Conservation (phyloP, 371 early-diverging fungal species). For the Mucor plumbeus region DNA sequence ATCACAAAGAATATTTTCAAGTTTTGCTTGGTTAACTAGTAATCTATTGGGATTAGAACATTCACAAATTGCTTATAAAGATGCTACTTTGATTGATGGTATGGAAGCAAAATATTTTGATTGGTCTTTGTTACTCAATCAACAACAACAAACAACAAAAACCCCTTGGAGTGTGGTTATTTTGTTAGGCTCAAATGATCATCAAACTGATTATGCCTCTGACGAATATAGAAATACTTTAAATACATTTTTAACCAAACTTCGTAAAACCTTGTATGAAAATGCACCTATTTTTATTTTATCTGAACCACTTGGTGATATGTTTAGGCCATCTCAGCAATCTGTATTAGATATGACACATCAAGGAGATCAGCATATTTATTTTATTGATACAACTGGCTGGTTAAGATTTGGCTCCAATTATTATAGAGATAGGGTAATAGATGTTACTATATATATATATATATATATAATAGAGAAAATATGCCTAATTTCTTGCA, state of each 20-base stretch:
- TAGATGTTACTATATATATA: not conserved
- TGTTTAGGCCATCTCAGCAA: constrained; percentile 44
- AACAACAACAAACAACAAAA: constrained; percentile 12
- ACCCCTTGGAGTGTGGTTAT: constrained; percentile 28
- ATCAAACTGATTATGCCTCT: constrained; percentile 16
- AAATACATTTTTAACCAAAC: constrained; percentile 8
- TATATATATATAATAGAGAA: not conserved
- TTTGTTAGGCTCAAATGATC: constrained; percentile 32
- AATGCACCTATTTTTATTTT: constrained; percentile 42
- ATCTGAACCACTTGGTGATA: constrained; percentile 48
- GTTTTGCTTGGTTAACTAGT: constrained; percentile 47
- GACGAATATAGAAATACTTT: constrained; percentile 15
- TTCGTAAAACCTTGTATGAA: constrained; percentile 16
- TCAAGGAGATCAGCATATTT: constrained; percentile 38
- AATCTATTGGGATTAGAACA: constrained; percentile 36
- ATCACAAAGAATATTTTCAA: constrained; percentile 32
- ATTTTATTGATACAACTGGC: constrained; percentile 49
- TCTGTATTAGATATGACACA: constrained; percentile 35
- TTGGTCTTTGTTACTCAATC: constrained; percentile 10
- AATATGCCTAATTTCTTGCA: not conserved
- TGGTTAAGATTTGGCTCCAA: constrained; percentile 43
- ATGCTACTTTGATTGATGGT: constrained; percentile 40
- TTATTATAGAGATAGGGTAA: constrained; percentile 38
- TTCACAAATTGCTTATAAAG: constrained; percentile 37
- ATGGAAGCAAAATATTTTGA: constrained; percentile 46